Percentiles rank a stretch among this genome's conserved stretches.
Conservation (phyloP, 129 eudicot species). For the Heracleum sosnowskyi region DNA sequence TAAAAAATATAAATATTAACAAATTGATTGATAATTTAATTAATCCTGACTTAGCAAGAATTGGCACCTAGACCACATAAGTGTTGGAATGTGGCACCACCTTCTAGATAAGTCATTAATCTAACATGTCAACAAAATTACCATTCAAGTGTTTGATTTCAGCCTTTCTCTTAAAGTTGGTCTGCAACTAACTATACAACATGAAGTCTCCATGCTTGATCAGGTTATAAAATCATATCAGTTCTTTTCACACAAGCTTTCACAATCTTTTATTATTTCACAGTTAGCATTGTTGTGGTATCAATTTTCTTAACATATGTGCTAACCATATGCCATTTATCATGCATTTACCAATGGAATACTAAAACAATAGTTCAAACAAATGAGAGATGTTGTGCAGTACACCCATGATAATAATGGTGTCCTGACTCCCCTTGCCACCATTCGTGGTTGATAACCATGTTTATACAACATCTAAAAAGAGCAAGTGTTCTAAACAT, state of each 20-base stretch:
- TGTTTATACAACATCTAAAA: neutral
- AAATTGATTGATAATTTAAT: neutral
- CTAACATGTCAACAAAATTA: neutral
- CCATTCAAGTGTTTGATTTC: neutral
- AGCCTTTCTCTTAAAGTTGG: neutral
- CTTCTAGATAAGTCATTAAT: neutral
- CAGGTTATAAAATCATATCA: neutral
- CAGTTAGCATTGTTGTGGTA: neutral
- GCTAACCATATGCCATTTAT: neutral
- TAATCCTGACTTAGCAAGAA: neutral
- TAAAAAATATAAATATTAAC: neutral
- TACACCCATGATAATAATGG: neutral
- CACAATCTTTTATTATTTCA: neutral
- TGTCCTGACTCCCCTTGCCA: neutral
- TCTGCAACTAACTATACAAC: neutral
- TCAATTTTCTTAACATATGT: neutral
- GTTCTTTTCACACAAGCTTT: neutral
- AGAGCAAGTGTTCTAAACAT: neutral
- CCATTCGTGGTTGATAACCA: neutral
- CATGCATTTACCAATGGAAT: neutral
- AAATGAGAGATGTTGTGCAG: neutral
- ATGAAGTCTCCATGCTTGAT: neutral
- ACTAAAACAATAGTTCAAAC: neutral
- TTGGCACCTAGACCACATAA: neutral
- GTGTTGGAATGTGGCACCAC: neutral